phyloP scores from a whole-genome alignment of 2,329 filamentous ascomycete species.

The Endocalyx cinctus region DNA sequence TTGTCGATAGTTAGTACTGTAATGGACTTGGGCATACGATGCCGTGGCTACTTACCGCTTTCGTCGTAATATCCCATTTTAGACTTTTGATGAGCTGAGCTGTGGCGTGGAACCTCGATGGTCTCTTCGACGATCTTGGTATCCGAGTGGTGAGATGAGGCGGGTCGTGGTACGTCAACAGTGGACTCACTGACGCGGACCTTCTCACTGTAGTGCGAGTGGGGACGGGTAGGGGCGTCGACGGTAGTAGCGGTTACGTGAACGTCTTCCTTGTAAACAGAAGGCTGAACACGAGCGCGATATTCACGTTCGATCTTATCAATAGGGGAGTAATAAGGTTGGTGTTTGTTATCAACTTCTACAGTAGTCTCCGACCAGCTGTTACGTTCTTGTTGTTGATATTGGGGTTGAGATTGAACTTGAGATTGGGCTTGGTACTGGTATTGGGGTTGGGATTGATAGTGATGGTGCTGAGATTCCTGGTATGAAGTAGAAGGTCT shows the following conservation, averaged over 20 bases:
- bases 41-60: constrained; percentile 41
- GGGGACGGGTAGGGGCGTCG: constrained; percentile 23
- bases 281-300: constrained; percentile 53
- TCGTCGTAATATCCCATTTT: constrained; percentile 66
- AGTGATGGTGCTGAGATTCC: constrained; percentile 14
- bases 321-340: constrained; percentile 46
- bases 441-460: constrained; percentile 18
- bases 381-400: no score
- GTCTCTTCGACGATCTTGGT: constrained; percentile 62
- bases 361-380: constrained; percentile 60
- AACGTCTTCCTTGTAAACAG: constrained; percentile 35
- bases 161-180: constrained; percentile 39
- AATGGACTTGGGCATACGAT: constrained; percentile 1
- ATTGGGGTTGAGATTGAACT: no score
- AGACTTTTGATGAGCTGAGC: constrained; percentile 38
- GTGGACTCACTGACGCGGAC: constrained; percentile 51
- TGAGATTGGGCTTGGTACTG: constrained; percentile 11
- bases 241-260: constrained; percentile 21
- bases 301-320: constrained; percentile 64
- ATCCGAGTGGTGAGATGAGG: constrained; percentile 50
- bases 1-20: constrained; percentile 13
- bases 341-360: constrained; percentile 56
- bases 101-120: constrained; percentile 49
- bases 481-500: constrained; percentile 30
- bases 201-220: constrained; percentile 36